phyloP scores from a whole-genome alignment of 1,284 basidiomycete genomes.

The Apiotrichum domesticum region DNA sequence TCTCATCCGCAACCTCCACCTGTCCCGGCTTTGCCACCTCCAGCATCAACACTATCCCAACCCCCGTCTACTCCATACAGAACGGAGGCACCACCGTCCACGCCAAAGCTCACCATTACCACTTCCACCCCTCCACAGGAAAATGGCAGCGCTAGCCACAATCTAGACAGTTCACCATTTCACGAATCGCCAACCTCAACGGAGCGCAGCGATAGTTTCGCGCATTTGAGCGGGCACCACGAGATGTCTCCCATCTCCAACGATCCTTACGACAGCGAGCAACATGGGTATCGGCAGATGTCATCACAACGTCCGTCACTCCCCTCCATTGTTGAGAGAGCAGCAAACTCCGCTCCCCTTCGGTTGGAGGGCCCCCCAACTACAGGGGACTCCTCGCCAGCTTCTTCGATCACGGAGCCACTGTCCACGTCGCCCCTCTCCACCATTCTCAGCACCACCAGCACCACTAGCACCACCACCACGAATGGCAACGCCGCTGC shows the following conservation, averaged over 20 bases:
- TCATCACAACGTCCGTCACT: constrained; percentile 42
- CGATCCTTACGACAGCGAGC: not conserved
- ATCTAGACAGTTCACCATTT: not conserved
- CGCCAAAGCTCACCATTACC: not conserved
- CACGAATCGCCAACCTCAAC: not conserved
- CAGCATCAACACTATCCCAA: not conserved
- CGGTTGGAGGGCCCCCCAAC: constrained; percentile 27
- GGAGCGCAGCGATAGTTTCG: not conserved
- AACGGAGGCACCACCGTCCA: not conserved
- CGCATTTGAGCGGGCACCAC: not conserved
- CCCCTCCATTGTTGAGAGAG: constrained; percentile 46
- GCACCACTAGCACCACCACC: not conserved
- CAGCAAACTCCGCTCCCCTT: constrained; percentile 37
- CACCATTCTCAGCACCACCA: not conserved
- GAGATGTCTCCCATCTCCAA: not conserved
- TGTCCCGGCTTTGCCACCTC: not conserved
- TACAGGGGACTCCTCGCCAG: constrained; percentile 7
- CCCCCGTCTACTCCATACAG: not conserved
- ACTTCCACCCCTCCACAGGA: constrained; percentile 1
- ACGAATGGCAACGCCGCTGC: not conserved
- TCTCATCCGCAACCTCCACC: not conserved
- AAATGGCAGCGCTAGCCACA: not conserved
- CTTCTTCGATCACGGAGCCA: constrained; percentile 4
- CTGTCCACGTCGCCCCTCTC: constrained; percentile 1
- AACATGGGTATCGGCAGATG: not conserved